Evolutionary conservation across 2,329 filamentous ascomycete species (phyloP), one percentile per base, ranked within the genome.

Genomic region (Arthrobotrys iridis): DNA sequence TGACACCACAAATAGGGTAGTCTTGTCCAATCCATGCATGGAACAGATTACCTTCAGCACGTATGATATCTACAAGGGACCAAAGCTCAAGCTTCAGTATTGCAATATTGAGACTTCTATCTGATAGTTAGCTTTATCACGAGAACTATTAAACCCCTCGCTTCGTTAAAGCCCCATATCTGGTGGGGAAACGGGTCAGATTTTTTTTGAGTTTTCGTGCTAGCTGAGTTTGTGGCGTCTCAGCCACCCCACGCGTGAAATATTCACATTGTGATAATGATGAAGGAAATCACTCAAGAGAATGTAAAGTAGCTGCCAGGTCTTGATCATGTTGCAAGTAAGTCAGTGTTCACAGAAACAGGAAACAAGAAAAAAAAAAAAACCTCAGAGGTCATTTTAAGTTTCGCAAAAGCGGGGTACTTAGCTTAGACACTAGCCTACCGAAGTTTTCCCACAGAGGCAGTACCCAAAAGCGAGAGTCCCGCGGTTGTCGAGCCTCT

Each of bases 401-500:
- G 41, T 26, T 28, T 37, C 20, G 28, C 48, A 57, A 64, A 64
- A 71, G 66, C 66, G 66, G 66, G 66, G 66, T 71, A 71, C 40
- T 37, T 26, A 62, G 52, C 40, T 37, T 26, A 62, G 52, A 40
- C 24, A 26, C 30, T 43, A 13, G 63, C 22, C 46, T 62, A 57
- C 65, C 64, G 55, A 68, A 60, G 52, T 52, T 52, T 50, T 52
- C 63, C 63, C 43, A 43, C 55, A 13, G 52, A 22, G 15, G 20
- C 55, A 37, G n/a, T 45, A 20, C 55, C 41, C 22, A 43, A 68
- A 57, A 55, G 59, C 24, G 33, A 20, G 50, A 37, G 40, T 70
- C 45, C 57, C 57, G 55, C 35, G 26, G 46, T 71, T 46, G 40
- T 26, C 28, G 48, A 43, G 40, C 28, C 43, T 43, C 40, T 11